A percentile compares a stretch with the other conserved stretches of the same genome.
Conservation (phyloP, 2,329 filamentous ascomycete species). For the Parafenestella ontariensis region DNA sequence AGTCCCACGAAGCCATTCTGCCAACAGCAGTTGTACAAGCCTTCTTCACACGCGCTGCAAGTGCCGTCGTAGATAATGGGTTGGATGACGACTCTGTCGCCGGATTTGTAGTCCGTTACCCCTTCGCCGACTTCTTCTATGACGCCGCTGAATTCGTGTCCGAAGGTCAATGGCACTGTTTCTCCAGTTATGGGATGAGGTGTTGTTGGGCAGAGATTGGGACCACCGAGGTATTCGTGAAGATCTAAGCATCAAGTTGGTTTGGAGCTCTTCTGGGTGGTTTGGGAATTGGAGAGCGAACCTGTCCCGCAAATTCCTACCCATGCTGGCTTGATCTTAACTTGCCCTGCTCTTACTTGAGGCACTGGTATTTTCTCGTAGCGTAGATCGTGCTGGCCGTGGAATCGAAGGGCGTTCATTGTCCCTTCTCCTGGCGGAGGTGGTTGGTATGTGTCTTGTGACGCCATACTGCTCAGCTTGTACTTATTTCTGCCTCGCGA, state of each 20-base stretch:
- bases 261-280: background rate
- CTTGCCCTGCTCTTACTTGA: slow-evolving; percentile 49
- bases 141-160: slow-evolving; percentile 61
- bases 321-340: slow-evolving; percentile 53
- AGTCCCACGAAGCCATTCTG: slow-evolving; percentile 62
- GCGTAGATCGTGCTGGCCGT: slow-evolving; percentile 54
- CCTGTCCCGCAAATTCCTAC: slow-evolving; percentile 53
- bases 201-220: slow-evolving; percentile 59
- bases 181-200: slow-evolving; percentile 63
- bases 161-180: slow-evolving; percentile 59
- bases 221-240: slow-evolving; percentile 57
- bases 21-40: slow-evolving; percentile 62
- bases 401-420: slow-evolving; percentile 57
- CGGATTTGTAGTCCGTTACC: slow-evolving; percentile 56
- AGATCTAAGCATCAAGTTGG: slow-evolving; percentile 39
- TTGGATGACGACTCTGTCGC: slow-evolving; percentile 58
- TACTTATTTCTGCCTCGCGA: background rate
- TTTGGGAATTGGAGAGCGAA: slow-evolving; percentile 10
- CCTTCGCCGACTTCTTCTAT: slow-evolving; percentile 61
- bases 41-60: slow-evolving; percentile 60
- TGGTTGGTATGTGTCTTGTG: slow-evolving; percentile 20
- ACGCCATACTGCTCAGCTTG: slow-evolving; percentile 1
- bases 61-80: slow-evolving; percentile 64
- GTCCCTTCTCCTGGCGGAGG: slow-evolving; percentile 26
- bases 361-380: slow-evolving; percentile 54